Percentiles rank a stretch among this genome's conserved stretches.
These are phyloP conservation scores for Gynostemma pentaphyllum DNA, from an alignment of 306 rosid genomes.

Conservation along the genomic window DNA sequence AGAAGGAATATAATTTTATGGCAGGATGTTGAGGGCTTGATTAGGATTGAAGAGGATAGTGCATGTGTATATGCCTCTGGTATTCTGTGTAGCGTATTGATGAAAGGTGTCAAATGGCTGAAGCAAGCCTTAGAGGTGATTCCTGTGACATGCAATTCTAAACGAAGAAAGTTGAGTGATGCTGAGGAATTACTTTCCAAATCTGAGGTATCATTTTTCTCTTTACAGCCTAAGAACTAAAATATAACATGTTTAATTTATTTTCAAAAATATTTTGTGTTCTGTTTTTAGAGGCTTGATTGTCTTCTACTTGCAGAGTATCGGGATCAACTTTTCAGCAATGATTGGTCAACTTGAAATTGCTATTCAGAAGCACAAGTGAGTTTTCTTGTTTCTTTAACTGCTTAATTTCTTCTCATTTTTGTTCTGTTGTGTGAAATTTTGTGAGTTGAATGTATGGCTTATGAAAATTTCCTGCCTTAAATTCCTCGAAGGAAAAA, in stretches of 20 bases:
- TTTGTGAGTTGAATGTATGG: neutral
- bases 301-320: constrained; percentile 40
- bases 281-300: neutral
- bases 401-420: neutral
- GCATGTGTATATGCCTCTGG: constrained; percentile 33
- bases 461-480: neutral
- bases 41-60: constrained; percentile 36
- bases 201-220: constrained; percentile 36
- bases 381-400: constrained; percentile 20
- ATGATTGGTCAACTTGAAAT: constrained; percentile 47
- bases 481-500: too few relatives aligned
- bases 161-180: constrained; percentile 50
- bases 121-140: constrained; percentile 50
- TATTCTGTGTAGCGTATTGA: constrained; percentile 39
- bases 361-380: constrained; percentile 69
- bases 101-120: constrained; percentile 66
- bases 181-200: constrained; percentile 50
- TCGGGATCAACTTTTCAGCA: constrained; percentile 36
- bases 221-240: neutral
- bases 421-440: neutral
- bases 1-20: neutral
- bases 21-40: constrained; percentile 60
- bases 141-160: constrained; percentile 26
- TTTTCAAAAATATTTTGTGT: neutral
- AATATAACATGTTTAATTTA: neutral